Conservation (phyloP, 495 filamentous ascomycete genomes). For the Penicillium dipodomyicola region DNA sequence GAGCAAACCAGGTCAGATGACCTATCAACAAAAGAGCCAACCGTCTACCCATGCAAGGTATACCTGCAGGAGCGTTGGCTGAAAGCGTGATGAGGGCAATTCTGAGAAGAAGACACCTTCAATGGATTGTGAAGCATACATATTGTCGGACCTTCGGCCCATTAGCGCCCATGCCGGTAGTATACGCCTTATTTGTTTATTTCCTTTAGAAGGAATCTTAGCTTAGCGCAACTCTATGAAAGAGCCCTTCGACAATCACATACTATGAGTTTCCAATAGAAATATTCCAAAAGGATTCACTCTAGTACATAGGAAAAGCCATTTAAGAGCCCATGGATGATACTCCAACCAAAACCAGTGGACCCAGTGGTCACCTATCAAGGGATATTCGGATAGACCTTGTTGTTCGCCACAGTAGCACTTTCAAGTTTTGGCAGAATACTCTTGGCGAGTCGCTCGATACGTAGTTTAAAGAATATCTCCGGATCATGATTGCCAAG, state of each 20-base stretch:
- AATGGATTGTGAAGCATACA: no score
- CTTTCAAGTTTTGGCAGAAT: neutral
- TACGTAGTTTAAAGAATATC: neutral
- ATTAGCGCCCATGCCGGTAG: no score
- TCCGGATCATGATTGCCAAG: constrained; percentile 2
- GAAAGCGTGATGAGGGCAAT: no score
- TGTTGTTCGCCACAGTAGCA: neutral
- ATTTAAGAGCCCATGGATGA: neutral
- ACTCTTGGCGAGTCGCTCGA: constrained; percentile 1
- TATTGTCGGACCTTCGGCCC: no score
- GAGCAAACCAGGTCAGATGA: no score
- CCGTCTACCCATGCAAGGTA: no score
- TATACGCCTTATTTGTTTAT: neutral
- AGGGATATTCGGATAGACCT: constrained; percentile 1
- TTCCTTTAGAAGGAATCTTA: neutral
- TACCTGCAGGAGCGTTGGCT: no score
- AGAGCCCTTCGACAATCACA: neutral
- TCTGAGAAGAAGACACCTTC: neutral
- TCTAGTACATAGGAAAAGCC: neutral
- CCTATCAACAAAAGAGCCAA: no score
- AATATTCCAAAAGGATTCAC: neutral
- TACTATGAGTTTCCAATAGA: neutral
- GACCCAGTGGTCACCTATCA: neutral
- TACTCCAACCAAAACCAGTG: neutral
- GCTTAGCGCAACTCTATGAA: neutral